Evolutionary conservation across 352 stramenopile genomes (phyloP), one percentile per base, ranked within the genome.

Genomic region (Pythium folliculosum): DNA sequence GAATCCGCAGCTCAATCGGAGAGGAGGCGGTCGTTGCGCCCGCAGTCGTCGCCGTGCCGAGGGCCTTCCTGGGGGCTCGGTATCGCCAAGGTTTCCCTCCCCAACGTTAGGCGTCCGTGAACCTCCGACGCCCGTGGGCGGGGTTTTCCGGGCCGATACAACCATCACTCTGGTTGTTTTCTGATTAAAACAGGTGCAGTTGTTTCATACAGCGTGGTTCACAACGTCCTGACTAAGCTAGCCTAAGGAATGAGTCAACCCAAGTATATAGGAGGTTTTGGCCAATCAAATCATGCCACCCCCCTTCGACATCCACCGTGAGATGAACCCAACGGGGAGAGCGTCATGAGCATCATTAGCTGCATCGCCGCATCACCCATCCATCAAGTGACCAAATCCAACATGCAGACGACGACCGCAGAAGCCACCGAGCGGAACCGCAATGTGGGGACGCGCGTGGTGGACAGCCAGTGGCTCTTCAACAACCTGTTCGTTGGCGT

Each of bases 401-500:
- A 32, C 10, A 47, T 47, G 40, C 40, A 19, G 40, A 5, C 13
- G 12, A 2, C 49, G 25, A 27, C 23, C 9, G 25, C 27, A 3
- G 25, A n/a, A 17, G 51, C 44, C 19, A 30, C 52, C 30, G 22
- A 49, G 49, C 12, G 17, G 21, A 16, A 12, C 10, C 60, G 67
- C 17, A 19, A 17, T 6, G 64, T 71, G 23, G 17, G 17, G 19
- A 66, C 49, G 9, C 57, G 59, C 3, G 43, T 50, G 3, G 84
- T 91, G 25, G 73, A 85, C 65, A 77, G 69, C 22, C 79, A 72
- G 45, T 94, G 81, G 82, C 80, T 92, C 27, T 92, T 84, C 66
- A 92, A 94, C 79, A 79, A 90, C 48, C 73, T 92, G 49, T 75
- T 86, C 53, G 73, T 84, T 12, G 86, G 86, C 43, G 77, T 82